Conservation (phyloP, 192 early-diverging fungal genomes). For the Linnemannia zychae region DNA sequence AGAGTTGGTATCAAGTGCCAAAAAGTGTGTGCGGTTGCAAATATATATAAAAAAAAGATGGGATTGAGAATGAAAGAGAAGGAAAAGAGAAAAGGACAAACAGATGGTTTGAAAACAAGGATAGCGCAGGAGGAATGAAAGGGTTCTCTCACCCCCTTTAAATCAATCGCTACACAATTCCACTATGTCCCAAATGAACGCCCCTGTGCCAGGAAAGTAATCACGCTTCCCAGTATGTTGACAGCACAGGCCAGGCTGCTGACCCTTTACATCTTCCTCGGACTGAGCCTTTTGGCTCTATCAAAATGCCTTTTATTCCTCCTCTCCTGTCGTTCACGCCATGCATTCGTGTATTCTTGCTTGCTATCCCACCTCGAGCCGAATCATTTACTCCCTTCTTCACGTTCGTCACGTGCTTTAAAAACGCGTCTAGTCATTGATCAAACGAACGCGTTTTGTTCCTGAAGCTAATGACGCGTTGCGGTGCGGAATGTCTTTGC, state of each 20-base stretch:
- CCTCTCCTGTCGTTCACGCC: no score
- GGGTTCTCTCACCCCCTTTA: neutral
- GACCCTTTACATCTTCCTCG: no score
- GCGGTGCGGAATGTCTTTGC: no score
- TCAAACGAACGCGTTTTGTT: no score
- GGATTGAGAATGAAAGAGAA: neutral
- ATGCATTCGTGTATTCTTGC: no score
- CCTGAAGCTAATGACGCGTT: no score
- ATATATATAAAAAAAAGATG: neutral
- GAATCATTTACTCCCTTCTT: no score
- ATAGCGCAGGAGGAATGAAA: neutral
- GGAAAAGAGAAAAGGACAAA: neutral
- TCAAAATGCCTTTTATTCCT: no score
- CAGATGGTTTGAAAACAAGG: neutral
- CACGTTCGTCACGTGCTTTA: no score
- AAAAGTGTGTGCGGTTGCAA: neutral
- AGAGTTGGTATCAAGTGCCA: neutral
- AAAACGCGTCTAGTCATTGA: neutral
- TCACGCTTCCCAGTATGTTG: neutral
- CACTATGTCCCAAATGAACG: neutral
- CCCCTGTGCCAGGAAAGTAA: neutral
- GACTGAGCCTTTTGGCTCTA: no score
- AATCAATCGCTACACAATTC: neutral
- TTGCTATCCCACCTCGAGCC: no score
- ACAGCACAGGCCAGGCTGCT: neutral